Conservation (phyloP, 176 grass and related monocot genomes). For the Rhynchospora pubera region DNA sequence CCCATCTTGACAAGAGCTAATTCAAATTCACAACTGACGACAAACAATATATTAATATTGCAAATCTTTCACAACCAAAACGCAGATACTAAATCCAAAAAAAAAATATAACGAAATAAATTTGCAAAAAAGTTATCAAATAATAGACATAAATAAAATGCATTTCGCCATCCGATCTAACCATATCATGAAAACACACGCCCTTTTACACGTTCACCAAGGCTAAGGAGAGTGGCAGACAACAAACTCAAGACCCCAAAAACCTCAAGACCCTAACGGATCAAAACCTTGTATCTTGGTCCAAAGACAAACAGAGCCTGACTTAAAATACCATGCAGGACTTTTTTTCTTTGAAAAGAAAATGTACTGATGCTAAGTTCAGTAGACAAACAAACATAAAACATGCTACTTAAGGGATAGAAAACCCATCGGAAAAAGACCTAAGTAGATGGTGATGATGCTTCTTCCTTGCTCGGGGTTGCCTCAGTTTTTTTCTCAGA, state of each 20-base stretch:
- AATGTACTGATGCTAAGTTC: conserved; percentile 9
- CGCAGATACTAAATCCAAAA: neutral
- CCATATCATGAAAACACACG: neutral
- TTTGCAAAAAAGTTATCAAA: conserved; percentile 1
- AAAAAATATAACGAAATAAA: neutral
- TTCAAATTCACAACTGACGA: neutral
- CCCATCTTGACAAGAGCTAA: no score
- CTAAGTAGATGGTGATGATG: conserved; percentile 4
- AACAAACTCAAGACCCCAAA: conserved; percentile 13
- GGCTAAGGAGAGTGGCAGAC: neutral
- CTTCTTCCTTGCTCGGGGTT: conserved; percentile 2
- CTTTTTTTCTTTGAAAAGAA: conserved; percentile 10
- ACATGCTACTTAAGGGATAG: conserved; percentile 5
- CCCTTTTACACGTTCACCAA: neutral
- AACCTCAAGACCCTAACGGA: neutral
- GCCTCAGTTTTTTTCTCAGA: conserved; percentile 3
- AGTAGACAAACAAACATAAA: neutral
- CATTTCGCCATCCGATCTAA: neutral
- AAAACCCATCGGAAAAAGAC: neutral
- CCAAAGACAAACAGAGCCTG: conserved; percentile 20
- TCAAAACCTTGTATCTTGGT: neutral
- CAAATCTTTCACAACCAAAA: neutral
- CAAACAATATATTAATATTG: neutral
- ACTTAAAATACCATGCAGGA: conserved; percentile 23
- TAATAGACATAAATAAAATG: conserved; percentile 22